Conservation (phyloP, 352 stramenopile species). For the Pythium grandisporangium region DNA sequence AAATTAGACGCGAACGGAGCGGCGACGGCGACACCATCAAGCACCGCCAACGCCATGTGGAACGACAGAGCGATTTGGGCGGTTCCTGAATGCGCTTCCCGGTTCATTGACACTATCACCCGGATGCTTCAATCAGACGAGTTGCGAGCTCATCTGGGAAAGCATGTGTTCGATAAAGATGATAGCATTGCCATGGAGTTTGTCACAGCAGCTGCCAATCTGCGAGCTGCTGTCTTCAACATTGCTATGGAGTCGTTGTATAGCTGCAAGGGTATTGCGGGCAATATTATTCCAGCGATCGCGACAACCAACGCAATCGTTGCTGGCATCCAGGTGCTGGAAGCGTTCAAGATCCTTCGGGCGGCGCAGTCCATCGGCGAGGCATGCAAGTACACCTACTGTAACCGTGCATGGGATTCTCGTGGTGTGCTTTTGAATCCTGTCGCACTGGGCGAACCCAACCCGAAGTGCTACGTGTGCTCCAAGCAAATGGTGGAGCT, state of each 20-base stretch:
- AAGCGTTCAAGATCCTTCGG: constrained; percentile 80
- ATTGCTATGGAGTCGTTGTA: constrained; percentile 83
- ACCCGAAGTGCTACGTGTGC: constrained; percentile 95
- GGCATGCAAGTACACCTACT: constrained; percentile 92
- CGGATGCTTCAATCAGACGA: constrained; percentile 50
- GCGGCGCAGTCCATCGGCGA: constrained; percentile 48
- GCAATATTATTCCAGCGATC: constrained; percentile 99
- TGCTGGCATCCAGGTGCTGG: constrained; percentile 88
- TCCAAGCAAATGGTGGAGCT: constrained; percentile 89
- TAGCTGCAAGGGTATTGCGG: constrained; percentile 97
- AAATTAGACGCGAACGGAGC: not conserved
- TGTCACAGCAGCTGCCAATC: constrained; percentile 96
- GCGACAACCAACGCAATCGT: constrained; percentile 99
- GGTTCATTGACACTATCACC: constrained; percentile 73
- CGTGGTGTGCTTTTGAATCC: constrained; percentile 91
- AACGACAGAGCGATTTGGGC: constrained; percentile 85
- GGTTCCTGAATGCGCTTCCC: constrained; percentile 76
- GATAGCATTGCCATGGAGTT: constrained; percentile 95
- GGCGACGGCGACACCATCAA: constrained; percentile 8
- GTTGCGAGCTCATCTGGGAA: constrained; percentile 51
- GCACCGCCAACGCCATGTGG: constrained; percentile 36
- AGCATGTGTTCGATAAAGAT: constrained; percentile 97
- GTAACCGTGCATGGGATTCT: constrained; percentile 86
- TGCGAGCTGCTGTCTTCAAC: constrained; percentile 85
- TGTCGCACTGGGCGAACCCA: constrained; percentile 81